phyloP scores from a whole-genome alignment of 2,329 filamentous ascomycete species.

The Sclerotinia borealis region DNA sequence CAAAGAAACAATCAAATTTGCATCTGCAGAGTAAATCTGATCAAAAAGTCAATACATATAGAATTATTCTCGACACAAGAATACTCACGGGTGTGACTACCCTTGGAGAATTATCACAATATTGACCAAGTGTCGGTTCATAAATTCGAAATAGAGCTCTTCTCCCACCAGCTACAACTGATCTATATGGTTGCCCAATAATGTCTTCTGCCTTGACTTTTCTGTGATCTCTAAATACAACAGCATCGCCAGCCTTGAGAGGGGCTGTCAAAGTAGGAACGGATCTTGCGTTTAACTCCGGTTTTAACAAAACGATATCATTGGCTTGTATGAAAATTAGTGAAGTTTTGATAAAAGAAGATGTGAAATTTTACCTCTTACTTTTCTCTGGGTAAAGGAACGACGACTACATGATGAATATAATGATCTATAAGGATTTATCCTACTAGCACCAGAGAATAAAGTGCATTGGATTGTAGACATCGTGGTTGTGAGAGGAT shows the following conservation, averaged over 20 bases:
- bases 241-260: constrained; percentile 33
- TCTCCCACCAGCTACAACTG: constrained; percentile 20
- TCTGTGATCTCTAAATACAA: constrained; percentile 8
- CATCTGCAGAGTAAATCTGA: constrained; percentile 69
- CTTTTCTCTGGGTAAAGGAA: neutral
- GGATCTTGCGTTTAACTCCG: constrained; percentile 13
- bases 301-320: constrained; percentile 30
- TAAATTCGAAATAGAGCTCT: constrained; percentile 38
- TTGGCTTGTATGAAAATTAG: neutral
- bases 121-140: constrained; percentile 66
- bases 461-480: neutral
- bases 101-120: constrained; percentile 56
- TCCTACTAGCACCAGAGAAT: neutral
- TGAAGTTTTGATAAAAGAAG: neutral
- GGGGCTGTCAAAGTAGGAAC: constrained; percentile 36
- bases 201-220: constrained; percentile 36
- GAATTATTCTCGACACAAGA: neutral
- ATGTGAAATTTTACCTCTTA: neutral
- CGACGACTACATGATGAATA: neutral
- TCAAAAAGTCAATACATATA: neutral
- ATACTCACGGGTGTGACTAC: constrained; percentile 65
- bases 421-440: neutral
- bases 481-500: neutral
- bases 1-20: constrained; percentile 67
- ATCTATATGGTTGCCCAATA: constrained; percentile 27